These are phyloP conservation scores for Astrothelium subdiscretum DNA, from an alignment of 495 filamentous ascomycete species.

Conservation along the genomic window DNA sequence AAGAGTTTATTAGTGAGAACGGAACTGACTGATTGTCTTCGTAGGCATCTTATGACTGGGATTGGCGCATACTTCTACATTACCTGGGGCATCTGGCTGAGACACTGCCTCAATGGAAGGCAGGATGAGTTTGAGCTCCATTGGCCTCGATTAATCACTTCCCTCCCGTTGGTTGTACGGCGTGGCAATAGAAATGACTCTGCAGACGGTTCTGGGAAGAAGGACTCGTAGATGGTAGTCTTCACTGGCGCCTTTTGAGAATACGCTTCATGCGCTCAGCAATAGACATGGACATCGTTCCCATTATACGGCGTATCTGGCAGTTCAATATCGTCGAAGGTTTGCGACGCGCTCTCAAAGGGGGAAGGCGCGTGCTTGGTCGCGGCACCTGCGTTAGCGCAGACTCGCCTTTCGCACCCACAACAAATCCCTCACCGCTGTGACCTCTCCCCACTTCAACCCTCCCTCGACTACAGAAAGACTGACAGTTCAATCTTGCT, in stretches of 20 bases:
- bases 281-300: too few species aligned
- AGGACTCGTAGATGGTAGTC: slow-evolving; percentile 24
- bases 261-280: too few species aligned
- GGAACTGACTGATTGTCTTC: slow-evolving; percentile 10
- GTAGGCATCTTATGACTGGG: slow-evolving; percentile 55
- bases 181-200: slow-evolving; percentile 5
- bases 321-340: not conserved
- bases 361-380: not conserved
- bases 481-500: slow-evolving; percentile 5
- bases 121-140: slow-evolving; percentile 14
- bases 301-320: too few species aligned
- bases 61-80: slow-evolving; percentile 74
- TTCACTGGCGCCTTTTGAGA: not conserved
- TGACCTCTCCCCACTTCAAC: slow-evolving; percentile 3
- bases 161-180: slow-evolving; percentile 54
- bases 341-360: not conserved
- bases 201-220: slow-evolving; percentile 33
- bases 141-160: slow-evolving; percentile 55
- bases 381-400: not conserved
- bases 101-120: slow-evolving; percentile 48
- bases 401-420: slow-evolving; percentile 32
- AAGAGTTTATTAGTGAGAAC: not conserved
- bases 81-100: slow-evolving; percentile 75
- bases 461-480: not conserved
- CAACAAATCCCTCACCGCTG: slow-evolving; percentile 6